Percentiles rank a stretch among this genome's conserved stretches.
Evolutionary conservation across 805 yeast genomes (phyloP).

Genomic region (Wickerhamomyces alni): DNA sequence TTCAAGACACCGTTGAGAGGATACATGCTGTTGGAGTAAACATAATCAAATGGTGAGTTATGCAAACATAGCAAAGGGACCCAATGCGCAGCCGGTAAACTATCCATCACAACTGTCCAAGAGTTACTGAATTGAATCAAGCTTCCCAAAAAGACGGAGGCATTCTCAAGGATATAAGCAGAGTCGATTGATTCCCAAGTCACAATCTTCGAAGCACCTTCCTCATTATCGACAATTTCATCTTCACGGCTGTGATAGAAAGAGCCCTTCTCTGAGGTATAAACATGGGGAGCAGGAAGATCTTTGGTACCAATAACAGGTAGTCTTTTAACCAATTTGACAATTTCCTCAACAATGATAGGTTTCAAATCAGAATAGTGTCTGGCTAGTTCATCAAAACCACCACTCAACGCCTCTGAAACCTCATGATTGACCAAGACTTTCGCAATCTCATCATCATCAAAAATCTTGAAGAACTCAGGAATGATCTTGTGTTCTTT

Average conservation of each 20-base stretch:
- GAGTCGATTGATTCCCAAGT: conserved; percentile 47
- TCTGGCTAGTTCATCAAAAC: conserved; percentile 75
- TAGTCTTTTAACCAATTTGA: conserved; percentile 36
- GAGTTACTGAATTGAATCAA: conserved; percentile 38
- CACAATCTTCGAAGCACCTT: conserved; percentile 32
- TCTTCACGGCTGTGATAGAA: conserved; percentile 39
- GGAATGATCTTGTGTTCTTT: conserved; percentile 33
- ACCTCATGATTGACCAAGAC: conserved; percentile 48
- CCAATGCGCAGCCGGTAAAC: conserved; percentile 39
- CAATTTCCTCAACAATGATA: conserved; percentile 43
- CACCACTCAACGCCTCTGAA: conserved; percentile 52
- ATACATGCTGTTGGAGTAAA: conserved; percentile 46
- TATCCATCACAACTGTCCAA: conserved; percentile 20
- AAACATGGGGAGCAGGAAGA: conserved; percentile 39
- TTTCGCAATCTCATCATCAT: conserved; percentile 42
- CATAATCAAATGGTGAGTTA: conserved; percentile 58
- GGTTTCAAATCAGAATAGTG: conserved; percentile 76
- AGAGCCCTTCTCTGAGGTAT: conserved; percentile 33
- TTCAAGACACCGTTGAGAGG: conserved; percentile 48
- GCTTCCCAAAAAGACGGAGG: conserved; percentile 40
- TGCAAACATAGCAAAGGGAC: conserved; percentile 40
- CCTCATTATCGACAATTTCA: conserved; percentile 34
- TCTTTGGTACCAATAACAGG: conserved; percentile 30
- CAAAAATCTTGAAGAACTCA: conserved; percentile 46
- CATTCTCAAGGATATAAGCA: conserved; percentile 41